These are phyloP conservation scores for Macrolepiota albuminosa DNA, from an alignment of 768 basidiomycete species.

Conservation along the genomic window DNA sequence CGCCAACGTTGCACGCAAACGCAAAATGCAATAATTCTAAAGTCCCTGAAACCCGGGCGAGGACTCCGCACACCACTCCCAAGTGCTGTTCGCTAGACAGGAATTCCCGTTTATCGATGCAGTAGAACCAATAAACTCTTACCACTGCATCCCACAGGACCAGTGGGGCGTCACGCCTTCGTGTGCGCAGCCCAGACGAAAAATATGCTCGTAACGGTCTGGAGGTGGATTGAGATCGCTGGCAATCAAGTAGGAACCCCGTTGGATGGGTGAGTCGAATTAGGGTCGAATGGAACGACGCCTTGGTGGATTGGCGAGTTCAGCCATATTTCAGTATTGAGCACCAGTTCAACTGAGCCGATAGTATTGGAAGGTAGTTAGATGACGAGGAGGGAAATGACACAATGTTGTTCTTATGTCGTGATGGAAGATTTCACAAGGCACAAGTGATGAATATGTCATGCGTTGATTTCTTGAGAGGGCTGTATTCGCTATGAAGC, in stretches of 20 bases:
- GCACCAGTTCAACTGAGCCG: neutral
- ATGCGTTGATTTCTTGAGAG: too few species aligned
- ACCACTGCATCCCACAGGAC: neutral
- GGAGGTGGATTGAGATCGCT: neutral
- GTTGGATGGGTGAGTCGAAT: neutral
- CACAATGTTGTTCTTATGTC: too few species aligned
- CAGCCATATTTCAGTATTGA: constrained; percentile 5
- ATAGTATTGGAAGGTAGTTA: neutral
- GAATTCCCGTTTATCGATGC: neutral
- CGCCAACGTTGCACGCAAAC: neutral
- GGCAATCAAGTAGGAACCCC: neutral
- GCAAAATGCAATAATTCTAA: neutral
- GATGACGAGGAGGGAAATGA: neutral
- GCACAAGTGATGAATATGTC: too few species aligned
- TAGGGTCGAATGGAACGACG: neutral
- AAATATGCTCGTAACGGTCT: constrained; percentile 2
- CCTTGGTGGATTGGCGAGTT: neutral
- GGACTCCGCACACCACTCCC: neutral
- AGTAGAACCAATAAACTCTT: neutral
- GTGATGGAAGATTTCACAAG: neutral
- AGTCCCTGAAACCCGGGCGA: neutral
- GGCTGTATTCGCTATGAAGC: too few species aligned
- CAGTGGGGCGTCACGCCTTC: neutral
- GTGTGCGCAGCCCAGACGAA: constrained; percentile 5
- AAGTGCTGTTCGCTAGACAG: neutral